Evolutionary conservation across 2,329 filamentous ascomycete genomes (phyloP), one percentile per base, ranked within the genome.

Genomic region (Nemania sp.): DNA sequence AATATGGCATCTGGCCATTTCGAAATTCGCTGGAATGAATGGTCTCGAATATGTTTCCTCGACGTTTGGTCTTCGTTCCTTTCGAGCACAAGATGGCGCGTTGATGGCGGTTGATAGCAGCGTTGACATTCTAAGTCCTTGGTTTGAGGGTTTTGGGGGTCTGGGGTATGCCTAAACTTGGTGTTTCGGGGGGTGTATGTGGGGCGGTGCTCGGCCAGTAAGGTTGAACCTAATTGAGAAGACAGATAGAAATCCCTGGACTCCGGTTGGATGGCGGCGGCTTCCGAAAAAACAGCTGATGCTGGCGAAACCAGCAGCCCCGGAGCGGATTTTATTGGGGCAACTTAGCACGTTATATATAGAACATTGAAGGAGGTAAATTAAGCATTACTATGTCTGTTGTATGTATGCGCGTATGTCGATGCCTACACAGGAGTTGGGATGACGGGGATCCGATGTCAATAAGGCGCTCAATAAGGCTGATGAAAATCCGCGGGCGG

Each of bases 231-330:
- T 64, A 67, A 62, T 64, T 29, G 32, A 43, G 47, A 47, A 20
- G 29, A 57, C 53, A 49, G 8, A 41, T 3, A 10, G 24, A 61
- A 62, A 47, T 49, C 22, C 27, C 58, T 54, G 5, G 47, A 49
- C 20, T 66, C 66, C 53, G 47, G 43, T 68, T 68, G 66, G 58
- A 54, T 63, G 35, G 61, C 68, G 68, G 68, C 62, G 62, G 51
- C 45, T 53, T 66, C 68, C 68, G 66, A 68, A 58, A n/a, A 66
- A 65, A 61, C 57, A 58, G 38, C 64, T 61, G 64, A 66, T 62
- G 41, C 29, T 32, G 29, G 29, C 52, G 45, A 61, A 49, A 26
- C 18, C 20, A 20, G 20, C 20, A 22, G 6, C 5, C 55, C n/a
- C 35, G 3, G 3, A 11, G 35, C 35, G 35, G 35, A 41, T 41